phyloP scores from a whole-genome alignment of 306 rosid genomes.

The Sphenostylis stenocarpa region DNA sequence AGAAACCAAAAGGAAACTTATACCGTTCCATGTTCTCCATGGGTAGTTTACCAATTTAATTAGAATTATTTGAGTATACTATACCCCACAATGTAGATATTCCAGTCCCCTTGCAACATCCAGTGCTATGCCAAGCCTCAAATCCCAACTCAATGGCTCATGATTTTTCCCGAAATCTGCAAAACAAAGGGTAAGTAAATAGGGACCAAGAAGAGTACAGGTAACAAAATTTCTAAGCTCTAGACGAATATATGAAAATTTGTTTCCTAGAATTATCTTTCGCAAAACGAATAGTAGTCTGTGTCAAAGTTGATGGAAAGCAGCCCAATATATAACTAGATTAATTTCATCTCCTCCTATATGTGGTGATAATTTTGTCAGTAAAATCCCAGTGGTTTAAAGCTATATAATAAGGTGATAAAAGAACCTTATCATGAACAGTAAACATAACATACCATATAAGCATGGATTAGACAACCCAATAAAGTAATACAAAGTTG shows the following conservation, averaged over 20 bases:
- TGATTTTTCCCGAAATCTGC: slow-evolving; percentile 47
- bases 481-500: slow-evolving; percentile 3
- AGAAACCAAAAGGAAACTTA: slow-evolving; percentile 10
- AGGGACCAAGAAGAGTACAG: background rate
- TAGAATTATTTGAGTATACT: slow-evolving; percentile 14
- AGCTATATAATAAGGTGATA: background rate
- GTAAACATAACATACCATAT: background rate
- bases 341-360: background rate
- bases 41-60: background rate
- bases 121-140: slow-evolving; percentile 69
- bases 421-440: background rate
- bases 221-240: background rate
- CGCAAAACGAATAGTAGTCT: background rate
- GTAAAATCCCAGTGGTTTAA: background rate
- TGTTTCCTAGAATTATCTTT: background rate
- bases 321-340: background rate
- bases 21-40: background rate
- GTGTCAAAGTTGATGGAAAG: background rate
- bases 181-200: slow-evolving; percentile 9
- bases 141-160: slow-evolving; percentile 78
- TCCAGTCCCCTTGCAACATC: slow-evolving; percentile 94
- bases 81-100: slow-evolving; percentile 96
- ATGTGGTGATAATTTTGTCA: background rate
- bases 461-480: background rate
- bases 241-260: background rate